These are phyloP conservation scores for Stromatinia cepivora DNA, from an alignment of 2,329 filamentous ascomycete genomes.

Conservation along the genomic window DNA sequence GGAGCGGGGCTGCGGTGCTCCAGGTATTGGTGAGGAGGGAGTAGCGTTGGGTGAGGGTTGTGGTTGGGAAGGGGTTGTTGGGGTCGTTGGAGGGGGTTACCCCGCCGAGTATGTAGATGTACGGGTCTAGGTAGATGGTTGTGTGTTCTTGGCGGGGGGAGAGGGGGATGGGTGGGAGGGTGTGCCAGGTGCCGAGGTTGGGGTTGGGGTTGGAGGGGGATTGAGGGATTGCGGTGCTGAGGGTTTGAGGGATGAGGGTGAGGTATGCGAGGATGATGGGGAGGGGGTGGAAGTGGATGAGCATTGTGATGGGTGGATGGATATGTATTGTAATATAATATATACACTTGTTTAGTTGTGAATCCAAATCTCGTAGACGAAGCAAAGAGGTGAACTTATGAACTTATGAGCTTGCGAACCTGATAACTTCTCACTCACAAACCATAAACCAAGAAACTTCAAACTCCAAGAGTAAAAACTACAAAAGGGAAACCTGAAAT, in stretches of 20 bases:
- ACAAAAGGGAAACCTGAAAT: too few relatives aligned
- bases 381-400: neutral
- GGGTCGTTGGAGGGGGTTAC: constrained; percentile 10
- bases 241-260: neutral
- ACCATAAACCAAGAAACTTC: neutral
- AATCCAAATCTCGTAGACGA: neutral
- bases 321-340: neutral
- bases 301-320: neutral
- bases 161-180: constrained; percentile 15
- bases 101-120: constrained; percentile 28
- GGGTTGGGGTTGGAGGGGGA: neutral
- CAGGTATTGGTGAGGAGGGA: constrained; percentile 40
- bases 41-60: constrained; percentile 40
- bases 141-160: constrained; percentile 30
- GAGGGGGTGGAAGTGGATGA: neutral
- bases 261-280: neutral
- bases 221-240: neutral
- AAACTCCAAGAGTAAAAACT: neutral
- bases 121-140: constrained; percentile 20
- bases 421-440: neutral
- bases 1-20: constrained; percentile 37
- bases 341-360: too few relatives aligned
- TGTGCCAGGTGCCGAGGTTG: neutral
- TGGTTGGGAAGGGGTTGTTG: constrained; percentile 14
- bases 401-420: neutral